A percentile compares a stretch with the other conserved stretches of the same genome.
phyloP scores from a whole-genome alignment of 1,139 yeast genomes.

The Pichia sp. region DNA sequence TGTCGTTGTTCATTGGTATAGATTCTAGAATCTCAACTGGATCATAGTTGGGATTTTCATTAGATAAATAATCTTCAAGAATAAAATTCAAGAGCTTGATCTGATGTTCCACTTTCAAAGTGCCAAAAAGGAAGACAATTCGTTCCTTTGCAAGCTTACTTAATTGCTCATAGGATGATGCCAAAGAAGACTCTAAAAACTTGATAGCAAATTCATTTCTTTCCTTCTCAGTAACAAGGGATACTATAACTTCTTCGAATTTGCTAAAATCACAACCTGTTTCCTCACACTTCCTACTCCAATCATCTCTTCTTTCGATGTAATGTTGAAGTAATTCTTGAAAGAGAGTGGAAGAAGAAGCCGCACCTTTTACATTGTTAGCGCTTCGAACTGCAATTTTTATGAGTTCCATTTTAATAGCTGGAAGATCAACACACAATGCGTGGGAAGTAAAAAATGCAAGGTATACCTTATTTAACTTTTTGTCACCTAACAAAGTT shows the following conservation, averaged over 20 bases:
- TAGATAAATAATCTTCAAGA: conserved; percentile 45
- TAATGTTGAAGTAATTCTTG: conserved; percentile 35
- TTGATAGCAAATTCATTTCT: conserved; percentile 48
- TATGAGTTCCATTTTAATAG: conserved; percentile 37
- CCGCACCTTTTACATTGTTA: conserved; percentile 29
- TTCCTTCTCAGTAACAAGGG: conserved; percentile 53
- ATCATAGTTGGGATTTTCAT: conserved; percentile 34
- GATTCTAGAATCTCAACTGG: conserved; percentile 48
- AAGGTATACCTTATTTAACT: conserved; percentile 36
- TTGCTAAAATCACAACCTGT: conserved; percentile 44
- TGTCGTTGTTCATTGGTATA: conserved; percentile 38
- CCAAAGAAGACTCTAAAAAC: conserved; percentile 50
- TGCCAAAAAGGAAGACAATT: conserved; percentile 45
- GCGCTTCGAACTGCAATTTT: conserved; percentile 31
- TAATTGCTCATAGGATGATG: conserved; percentile 43
- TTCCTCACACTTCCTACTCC: conserved; percentile 38
- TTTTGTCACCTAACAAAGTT: conserved; percentile 33
- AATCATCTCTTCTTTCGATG: conserved; percentile 35
- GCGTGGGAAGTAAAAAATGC: conserved; percentile 48
- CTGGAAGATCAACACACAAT: conserved; percentile 36
- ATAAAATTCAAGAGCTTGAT: conserved; percentile 50
- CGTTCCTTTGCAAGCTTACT: conserved; percentile 40
- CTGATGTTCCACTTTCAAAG: conserved; percentile 52
- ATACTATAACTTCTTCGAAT: conserved; percentile 50
- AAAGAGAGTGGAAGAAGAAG: conserved; percentile 34